Evolutionary conservation across 139 green algal genomes (phyloP), one percentile per base, ranked within the genome.

Genomic region (Zygnema cylindricum): DNA sequence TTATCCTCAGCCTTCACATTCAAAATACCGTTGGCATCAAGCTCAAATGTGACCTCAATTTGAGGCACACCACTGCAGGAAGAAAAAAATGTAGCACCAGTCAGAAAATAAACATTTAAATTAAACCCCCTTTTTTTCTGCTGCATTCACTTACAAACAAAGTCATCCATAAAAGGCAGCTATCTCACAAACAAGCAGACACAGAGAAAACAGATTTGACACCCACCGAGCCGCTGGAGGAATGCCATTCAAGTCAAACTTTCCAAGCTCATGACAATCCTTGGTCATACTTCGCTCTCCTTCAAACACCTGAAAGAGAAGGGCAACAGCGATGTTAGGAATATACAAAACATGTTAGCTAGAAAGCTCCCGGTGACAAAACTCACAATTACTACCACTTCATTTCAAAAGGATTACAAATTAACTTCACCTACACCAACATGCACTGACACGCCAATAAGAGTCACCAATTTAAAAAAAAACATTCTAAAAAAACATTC

Each of bases 1-100:
- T 95, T 94, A 85, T 95, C 92, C 57, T 94, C 90, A 30, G 93
- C 93, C 71, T 81, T 88, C 21, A 95, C 93, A 55, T 93, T 95
- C 30, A 95, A 82, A 75, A 95, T 95, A 38, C 93, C 93, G 55
- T 95, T 94, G 23, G 91, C 92, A 83, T 95, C 93, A 36, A 95
- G 84, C 69, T 95, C 90, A 69, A 95, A 95, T 2, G 93, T 95
- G 0, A 95, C 93, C 41, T 95, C 91, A 71, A 95, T 95, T 81
- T 95, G 89, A 1, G 92, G 93, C 33, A 92, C 88, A 25, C 93
- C 92, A 0, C 87, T 88, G 79, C 33, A 88, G 35, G 25, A 35
- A 88, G n/a, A 36, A 82, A 83, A 3, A 7, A 87, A 30, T 22
- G 30, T 23, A 33, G 2, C n/a, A 21, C 22, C 7, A 84, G 32